Evolutionary conservation across 1,284 basidiomycete genomes (phyloP), one percentile per base, ranked within the genome.

Genomic region (Cystobasidiaceae sp.): DNA sequence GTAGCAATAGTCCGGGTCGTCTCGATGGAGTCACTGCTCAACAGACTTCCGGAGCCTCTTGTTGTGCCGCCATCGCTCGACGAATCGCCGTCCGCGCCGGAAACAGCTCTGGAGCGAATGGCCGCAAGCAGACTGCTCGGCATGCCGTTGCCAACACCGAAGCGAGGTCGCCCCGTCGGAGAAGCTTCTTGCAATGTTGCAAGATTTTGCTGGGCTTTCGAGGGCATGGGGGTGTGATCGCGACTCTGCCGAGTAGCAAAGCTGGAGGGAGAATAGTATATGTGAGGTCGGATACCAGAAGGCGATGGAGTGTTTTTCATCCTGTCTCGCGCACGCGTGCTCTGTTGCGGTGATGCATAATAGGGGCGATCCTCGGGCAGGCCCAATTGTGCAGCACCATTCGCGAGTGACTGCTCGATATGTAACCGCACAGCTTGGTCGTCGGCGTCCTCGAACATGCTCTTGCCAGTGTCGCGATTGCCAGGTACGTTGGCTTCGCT

Each of bases 401-500:
- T 85, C 34, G 83, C 86, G 45, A 93, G 77, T 67, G 88, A 86
- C 68, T 87, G 84, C 73, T 91, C 87, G 52, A 93, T 87, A 74
- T 92, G 89, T 70, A 87, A 85, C 69, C 88, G 83, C 4, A 88
- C 89, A 67, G 86, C 81, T n/a, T 86, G 87, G 66, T 93, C 91
- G 66, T 57, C 67, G 70, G 74, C 46, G 70, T 70, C 32, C 72
- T 72, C 52, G 74, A 72, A 32, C 75, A 75, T 59, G 76, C 76
- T 64, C 33, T 59, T 54, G n/a, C 67, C 34, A 3, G 48, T 46
- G 23, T 37, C 78, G 60, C 44, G 77, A 75, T 63, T 74, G 70
- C 68, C 78, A 70, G 50, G 77, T 69, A 51, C 74, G 74, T 68
- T 71, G 9, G 77, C 48, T 67, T 72, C 63, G 43, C 49, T 44